phyloP scores from a whole-genome alignment of 2,329 filamentous ascomycete genomes.

The Aquanectria penicillioides region DNA sequence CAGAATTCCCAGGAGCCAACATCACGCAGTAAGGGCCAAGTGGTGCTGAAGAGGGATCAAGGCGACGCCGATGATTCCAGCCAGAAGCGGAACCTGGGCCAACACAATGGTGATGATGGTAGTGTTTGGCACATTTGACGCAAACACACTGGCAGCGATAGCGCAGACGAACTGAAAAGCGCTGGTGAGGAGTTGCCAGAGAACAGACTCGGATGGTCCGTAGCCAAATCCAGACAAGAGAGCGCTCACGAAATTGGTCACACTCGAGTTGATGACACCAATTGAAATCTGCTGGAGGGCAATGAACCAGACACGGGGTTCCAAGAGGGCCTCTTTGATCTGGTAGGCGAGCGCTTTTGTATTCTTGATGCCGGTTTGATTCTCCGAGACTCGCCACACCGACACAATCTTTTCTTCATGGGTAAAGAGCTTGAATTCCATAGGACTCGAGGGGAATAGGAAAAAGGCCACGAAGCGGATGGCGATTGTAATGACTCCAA shows the following conservation, averaged over 20 bases:
- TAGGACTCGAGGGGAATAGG: conserved; percentile 6
- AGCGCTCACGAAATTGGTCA: conserved; percentile 23
- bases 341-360: conserved; percentile 2
- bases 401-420: conserved; percentile 12
- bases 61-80: conserved; percentile 60
- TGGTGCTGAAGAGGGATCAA: conserved; percentile 56
- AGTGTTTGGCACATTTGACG: neutral
- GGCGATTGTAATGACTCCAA: conserved; percentile 2
- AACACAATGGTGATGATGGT: neutral
- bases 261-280: conserved; percentile 14
- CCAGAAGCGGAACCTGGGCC: conserved; percentile 45
- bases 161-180: conserved; percentile 12
- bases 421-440: conserved; percentile 9
- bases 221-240: conserved; percentile 16
- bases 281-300: conserved; percentile 7
- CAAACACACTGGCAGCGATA: neutral
- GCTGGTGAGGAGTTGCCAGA: conserved; percentile 14
- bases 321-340: conserved; percentile 13
- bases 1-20: conserved; percentile 61
- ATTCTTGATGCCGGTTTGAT: conserved; percentile 18
- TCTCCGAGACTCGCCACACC: conserved; percentile 12
- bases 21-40: conserved; percentile 61
- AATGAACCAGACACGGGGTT: conserved; percentile 14
- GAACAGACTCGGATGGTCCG: neutral
- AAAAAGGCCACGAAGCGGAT: neutral